phyloP scores from a whole-genome alignment of 371 early-diverging fungal species.

The Nematocida ausubeli region DNA sequence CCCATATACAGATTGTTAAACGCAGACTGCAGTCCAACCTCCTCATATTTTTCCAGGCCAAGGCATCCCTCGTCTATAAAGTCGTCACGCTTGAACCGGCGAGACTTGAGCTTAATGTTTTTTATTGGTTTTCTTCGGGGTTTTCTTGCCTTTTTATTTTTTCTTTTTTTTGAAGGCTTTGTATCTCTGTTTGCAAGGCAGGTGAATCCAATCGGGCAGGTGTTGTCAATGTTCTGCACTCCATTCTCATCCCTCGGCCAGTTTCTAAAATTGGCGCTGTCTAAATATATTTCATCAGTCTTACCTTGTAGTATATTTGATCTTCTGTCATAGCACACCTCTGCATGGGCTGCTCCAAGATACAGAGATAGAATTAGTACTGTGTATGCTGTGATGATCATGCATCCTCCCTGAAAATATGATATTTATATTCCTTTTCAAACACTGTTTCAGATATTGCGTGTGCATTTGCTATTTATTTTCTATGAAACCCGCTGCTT shows the following conservation, averaged over 20 bases:
- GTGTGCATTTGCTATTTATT: slow-evolving; percentile 6
- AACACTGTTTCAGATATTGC: slow-evolving; percentile 40
- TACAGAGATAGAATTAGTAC: background rate
- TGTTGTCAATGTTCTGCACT: slow-evolving; percentile 3
- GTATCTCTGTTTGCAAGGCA: slow-evolving; percentile 4
- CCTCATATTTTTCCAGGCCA: slow-evolving; percentile 17
- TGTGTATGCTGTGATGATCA: slow-evolving; percentile 11
- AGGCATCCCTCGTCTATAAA: slow-evolving; percentile 17
- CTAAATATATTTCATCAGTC: slow-evolving; percentile 5
- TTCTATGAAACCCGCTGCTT: slow-evolving; percentile 5
- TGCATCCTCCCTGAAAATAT: background rate
- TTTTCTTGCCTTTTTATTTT: background rate
- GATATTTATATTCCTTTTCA: slow-evolving; percentile 48
- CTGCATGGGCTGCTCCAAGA: slow-evolving; percentile 2
- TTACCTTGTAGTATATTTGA: slow-evolving; percentile 14
- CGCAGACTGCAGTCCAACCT: slow-evolving; percentile 19
- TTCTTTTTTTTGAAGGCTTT: background rate
- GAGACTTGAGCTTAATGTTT: background rate
- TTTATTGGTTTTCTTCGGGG: background rate
- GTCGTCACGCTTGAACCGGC: background rate
- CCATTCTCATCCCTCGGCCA: slow-evolving; percentile 29
- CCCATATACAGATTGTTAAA: slow-evolving; percentile 16
- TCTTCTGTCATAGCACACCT: slow-evolving; percentile 5
- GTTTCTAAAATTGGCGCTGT: background rate
- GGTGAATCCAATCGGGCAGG: slow-evolving; percentile 16